Base-by-base conservation (phyloP, 106 monocot species). In the Dactylorhiza incarnata region DNA sequence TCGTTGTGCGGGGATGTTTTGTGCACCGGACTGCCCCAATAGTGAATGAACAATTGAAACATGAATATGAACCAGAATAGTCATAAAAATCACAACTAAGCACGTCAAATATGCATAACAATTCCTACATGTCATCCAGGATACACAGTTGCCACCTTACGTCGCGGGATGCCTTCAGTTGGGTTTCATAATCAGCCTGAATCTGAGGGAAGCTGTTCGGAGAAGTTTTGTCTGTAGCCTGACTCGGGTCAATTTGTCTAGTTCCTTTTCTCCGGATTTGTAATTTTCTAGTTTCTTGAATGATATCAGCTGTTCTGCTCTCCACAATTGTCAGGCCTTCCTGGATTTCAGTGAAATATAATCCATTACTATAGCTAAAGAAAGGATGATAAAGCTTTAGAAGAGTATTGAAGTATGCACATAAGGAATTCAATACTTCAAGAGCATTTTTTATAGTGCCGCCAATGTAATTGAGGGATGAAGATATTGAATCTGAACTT, bases 141-240 rank as follows among this genome's bases (percentile, higher is more conserved):
- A 82, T 78, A 90, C 83, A 87, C 83, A 85, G 80, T 88, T 83
- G 92, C 86, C 86, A 90, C 89, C 95, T 92, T 92, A 95, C 95
- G 85, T 95, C 92, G 81, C 95, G 92, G 78, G 95, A 95, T 81
- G 95, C 92, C 95, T 95, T 95, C 85, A 95, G 76, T 79, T 95
- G 95, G 70, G 90, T 92, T 73, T 95, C 92, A 62, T 90, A 81
- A 46, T 92, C 92, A 45, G 83, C 68, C 82, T 81, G 92, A 70
- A 81, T 80, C 62, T 85, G 89, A 76, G 75, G 75, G 71, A 84
- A 55, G 45, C 72, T 49, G 17, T 49, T 74, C 70, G 78, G 78
- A 51, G 75, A 63, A 29, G 63, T 76, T 43, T 75, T 78, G 51
- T 86, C 86, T 49, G 80, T 14, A 66, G 79, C 43, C 47, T 74